Conservation (phyloP, 177 flowering plant genomes). For the Vitis hybrid region DNA sequence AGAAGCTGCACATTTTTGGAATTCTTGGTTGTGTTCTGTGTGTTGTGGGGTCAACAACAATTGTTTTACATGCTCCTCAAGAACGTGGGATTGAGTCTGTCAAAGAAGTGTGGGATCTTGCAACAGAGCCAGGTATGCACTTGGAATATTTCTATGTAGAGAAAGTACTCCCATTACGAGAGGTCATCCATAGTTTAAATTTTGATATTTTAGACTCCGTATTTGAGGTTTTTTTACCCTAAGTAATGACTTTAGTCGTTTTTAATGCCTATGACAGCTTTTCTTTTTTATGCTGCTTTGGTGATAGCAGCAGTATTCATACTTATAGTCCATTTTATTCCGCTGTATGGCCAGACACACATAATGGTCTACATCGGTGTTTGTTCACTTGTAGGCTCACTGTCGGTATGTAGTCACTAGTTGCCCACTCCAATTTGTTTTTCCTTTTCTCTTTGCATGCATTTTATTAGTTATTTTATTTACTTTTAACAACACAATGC, state of each 20-base stretch:
- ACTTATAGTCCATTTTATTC: conserved; percentile 65
- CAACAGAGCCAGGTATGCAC: conserved; percentile 71
- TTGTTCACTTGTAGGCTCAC: conserved; percentile 83
- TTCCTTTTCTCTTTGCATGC: background rate
- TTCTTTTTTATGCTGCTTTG: conserved; percentile 68
- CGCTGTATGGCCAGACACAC: conserved; percentile 85
- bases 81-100: conserved; percentile 72
- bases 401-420: conserved; percentile 59
- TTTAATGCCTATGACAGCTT: conserved; percentile 45
- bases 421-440: background rate
- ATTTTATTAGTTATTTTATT: background rate
- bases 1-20: conserved; percentile 75
- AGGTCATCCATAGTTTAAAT: no score
- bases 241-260: background rate
- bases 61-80: conserved; percentile 85
- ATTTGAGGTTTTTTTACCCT: background rate
- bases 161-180: no score
- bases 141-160: no score
- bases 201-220: background rate
- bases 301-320: conserved; percentile 59
- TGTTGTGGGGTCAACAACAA: conserved; percentile 81
- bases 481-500: background rate
- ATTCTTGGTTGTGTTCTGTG: conserved; percentile 80
- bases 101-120: conserved; percentile 74
- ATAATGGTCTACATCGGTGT: conserved; percentile 84